These are phyloP conservation scores for Avena sativa DNA, from an alignment of 176 grass and related monocot genomes.

Conservation along the genomic window DNA sequence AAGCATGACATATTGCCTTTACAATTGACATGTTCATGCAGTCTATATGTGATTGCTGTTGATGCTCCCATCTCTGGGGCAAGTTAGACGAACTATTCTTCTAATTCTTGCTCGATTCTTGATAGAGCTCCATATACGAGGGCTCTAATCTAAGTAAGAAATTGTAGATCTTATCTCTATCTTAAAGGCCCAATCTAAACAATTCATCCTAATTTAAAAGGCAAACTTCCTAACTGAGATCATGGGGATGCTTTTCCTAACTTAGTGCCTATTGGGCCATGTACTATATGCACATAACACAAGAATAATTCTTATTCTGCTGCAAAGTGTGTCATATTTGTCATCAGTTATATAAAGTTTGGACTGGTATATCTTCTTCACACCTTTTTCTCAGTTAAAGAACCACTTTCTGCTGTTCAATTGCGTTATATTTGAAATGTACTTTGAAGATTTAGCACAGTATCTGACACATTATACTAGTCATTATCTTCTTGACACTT, in stretches of 20 bases:
- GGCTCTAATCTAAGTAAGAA: background rate
- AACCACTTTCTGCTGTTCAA: constrained; percentile 19
- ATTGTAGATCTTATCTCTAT: constrained; percentile 1
- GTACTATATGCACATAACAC: background rate
- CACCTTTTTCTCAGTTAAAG: background rate
- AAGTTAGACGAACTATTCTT: constrained; percentile 4
- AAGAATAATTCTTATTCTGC: constrained; percentile 21
- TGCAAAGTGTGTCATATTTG: background rate
- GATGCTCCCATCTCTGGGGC: background rate
- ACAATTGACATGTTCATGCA: background rate
- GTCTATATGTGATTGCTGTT: constrained; percentile 2
- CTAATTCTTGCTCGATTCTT: background rate
- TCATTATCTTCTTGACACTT: constrained; percentile 12
- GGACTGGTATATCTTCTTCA: background rate
- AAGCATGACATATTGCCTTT: constrained; percentile 12
- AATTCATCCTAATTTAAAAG: background rate
- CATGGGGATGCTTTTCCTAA: background rate
- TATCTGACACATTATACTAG: background rate
- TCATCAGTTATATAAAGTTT: background rate
- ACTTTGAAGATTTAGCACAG: constrained; percentile 19
- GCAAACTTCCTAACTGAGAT: constrained; percentile 23
- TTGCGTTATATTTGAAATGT: constrained; percentile 3
- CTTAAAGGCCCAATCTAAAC: background rate
- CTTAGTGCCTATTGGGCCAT: background rate
- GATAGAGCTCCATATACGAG: background rate